Percentiles rank a stretch among this genome's conserved stretches.
phyloP scores from a whole-genome alignment of 768 basidiomycete species.

The Nevesoporus exiguus region DNA sequence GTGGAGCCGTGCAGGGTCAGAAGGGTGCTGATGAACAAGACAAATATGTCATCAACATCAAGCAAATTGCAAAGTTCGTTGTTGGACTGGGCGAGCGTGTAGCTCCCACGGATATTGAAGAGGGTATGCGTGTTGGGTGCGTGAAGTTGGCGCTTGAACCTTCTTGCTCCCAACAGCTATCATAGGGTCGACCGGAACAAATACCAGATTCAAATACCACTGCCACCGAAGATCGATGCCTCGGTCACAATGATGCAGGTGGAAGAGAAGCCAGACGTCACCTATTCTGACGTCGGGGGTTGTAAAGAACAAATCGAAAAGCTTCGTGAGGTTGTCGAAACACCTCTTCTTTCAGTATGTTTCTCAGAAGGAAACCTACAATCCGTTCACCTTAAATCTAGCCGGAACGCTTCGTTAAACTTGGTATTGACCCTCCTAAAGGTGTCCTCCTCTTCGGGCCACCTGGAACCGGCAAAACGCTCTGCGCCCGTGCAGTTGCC shows the following conservation, averaged over 20 bases:
- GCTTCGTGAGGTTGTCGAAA: conserved; percentile 95
- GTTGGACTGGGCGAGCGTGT: conserved; percentile 96
- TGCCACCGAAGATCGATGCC: conserved; percentile 98
- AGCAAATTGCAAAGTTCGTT: conserved; percentile 99
- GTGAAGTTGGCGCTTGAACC: conserved; percentile 23
- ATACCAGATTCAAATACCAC: conserved; percentile 97
- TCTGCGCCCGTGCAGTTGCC: conserved; percentile 96
- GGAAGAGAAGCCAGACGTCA: conserved; percentile 97
- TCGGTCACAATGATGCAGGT: conserved; percentile 99
- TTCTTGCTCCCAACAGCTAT: conserved; percentile 5
- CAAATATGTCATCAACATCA: conserved; percentile 99
- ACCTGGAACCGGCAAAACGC: conserved; percentile 97
- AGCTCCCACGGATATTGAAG: conserved; percentile 97
- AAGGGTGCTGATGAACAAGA: conserved; percentile 99
- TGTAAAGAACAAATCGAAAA: conserved; percentile 99
- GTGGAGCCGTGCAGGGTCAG: conserved; percentile 76
- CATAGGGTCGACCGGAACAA: conserved; percentile 88
- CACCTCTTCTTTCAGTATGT: conserved; percentile 87
- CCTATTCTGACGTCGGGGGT: conserved; percentile 96
- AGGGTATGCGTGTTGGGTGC: conserved; percentile 99
- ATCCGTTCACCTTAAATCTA: conserved; percentile 35
- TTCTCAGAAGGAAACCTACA: not conserved
- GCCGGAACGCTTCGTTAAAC: conserved; percentile 98
- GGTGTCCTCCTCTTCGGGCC: conserved; percentile 95
- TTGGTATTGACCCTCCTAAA: conserved; percentile 98